Conservation (phyloP, 2,329 filamentous ascomycete genomes). For the Graphium sp. region DNA sequence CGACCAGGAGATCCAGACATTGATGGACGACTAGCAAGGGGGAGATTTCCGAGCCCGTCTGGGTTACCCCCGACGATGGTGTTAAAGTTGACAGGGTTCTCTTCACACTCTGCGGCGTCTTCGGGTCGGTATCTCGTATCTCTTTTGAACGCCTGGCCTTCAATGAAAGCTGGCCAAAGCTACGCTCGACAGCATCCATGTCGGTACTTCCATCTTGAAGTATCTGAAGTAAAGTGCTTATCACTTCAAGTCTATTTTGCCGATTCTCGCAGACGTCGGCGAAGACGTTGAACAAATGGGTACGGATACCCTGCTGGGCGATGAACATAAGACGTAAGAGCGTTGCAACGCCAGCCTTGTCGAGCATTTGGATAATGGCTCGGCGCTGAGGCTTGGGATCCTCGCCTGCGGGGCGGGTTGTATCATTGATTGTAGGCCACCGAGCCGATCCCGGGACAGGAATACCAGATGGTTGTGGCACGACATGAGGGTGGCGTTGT, state of each 20-base stretch:
- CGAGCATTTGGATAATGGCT: slow-evolving; percentile 87
- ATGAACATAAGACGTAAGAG: slow-evolving; percentile 97
- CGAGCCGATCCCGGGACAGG: slow-evolving; percentile 3
- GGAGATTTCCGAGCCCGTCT: slow-evolving; percentile 71
- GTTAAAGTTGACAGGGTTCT: slow-evolving; percentile 42
- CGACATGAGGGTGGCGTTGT: slow-evolving; percentile 16
- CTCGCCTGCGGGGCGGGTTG: slow-evolving; percentile 11
- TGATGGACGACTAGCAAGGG: slow-evolving; percentile 93
- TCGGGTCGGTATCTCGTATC: slow-evolving; percentile 41
- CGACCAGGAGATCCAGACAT: slow-evolving; percentile 71
- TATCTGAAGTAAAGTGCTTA: slow-evolving; percentile 83
- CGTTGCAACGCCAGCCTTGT: slow-evolving; percentile 92
- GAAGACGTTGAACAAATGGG: slow-evolving; percentile 72
- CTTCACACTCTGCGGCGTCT: slow-evolving; percentile 70
- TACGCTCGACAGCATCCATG: slow-evolving; percentile 83
- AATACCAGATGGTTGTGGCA: slow-evolving; percentile 10
- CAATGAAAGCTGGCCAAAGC: slow-evolving; percentile 82
- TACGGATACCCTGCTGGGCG: slow-evolving; percentile 71
- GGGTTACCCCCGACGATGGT: slow-evolving; percentile 7
- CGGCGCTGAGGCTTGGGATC: slow-evolving; percentile 56
- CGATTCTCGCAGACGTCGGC: slow-evolving; percentile 88
- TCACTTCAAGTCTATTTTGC: slow-evolving; percentile 87
- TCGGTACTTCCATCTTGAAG: slow-evolving; percentile 91
- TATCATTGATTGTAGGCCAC: slow-evolving; percentile 14
- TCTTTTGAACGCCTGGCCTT: slow-evolving; percentile 68